Conservation (phyloP, 2,329 filamentous ascomycete genomes). For the Fusarium brevicatenulatum region DNA sequence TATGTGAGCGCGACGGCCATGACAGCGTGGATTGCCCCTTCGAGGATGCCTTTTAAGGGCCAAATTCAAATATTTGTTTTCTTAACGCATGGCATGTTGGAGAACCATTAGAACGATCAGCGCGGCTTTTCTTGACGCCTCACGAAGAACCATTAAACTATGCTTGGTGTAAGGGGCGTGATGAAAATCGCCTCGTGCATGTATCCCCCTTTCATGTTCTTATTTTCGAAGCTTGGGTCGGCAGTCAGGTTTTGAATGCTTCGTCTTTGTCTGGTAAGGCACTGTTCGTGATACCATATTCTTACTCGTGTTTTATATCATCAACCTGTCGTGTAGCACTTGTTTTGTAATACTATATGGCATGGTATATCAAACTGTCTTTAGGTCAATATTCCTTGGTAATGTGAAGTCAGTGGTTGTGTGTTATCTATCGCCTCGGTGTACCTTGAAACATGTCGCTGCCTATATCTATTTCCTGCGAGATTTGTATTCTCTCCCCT, state of each 20-base stretch:
- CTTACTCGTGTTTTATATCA: constrained; percentile 38
- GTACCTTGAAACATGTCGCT: neutral
- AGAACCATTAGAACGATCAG: constrained; percentile 26
- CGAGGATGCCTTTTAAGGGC: constrained; percentile 77
- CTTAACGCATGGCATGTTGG: constrained; percentile 15
- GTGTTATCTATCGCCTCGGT: constrained; percentile 6
- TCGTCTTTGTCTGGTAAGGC: constrained; percentile 45
- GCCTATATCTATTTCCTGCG: neutral
- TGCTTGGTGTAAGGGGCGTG: constrained; percentile 42
- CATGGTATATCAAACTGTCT: constrained; percentile 15
- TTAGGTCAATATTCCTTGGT: neutral
- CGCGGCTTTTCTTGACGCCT: constrained; percentile 22
- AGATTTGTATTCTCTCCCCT: constrained; percentile 36
- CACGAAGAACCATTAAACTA: constrained; percentile 23
- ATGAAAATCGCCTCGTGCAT: constrained; percentile 42
- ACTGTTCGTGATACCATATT: constrained; percentile 50
- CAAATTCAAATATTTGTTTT: constrained; percentile 12
- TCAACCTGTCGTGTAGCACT: constrained; percentile 19
- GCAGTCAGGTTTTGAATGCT: constrained; percentile 31
- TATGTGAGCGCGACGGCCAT: constrained; percentile 96
- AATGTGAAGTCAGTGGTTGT: neutral
- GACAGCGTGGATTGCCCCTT: constrained; percentile 95
- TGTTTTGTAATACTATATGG: constrained; percentile 37
- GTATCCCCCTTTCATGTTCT: constrained; percentile 24
- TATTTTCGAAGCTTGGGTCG: constrained; percentile 29